A percentile compares a stretch with the other conserved stretches of the same genome.
Evolutionary conservation across 2,329 filamentous ascomycete genomes (phyloP).

Genomic region (Pezicula radicicola): DNA sequence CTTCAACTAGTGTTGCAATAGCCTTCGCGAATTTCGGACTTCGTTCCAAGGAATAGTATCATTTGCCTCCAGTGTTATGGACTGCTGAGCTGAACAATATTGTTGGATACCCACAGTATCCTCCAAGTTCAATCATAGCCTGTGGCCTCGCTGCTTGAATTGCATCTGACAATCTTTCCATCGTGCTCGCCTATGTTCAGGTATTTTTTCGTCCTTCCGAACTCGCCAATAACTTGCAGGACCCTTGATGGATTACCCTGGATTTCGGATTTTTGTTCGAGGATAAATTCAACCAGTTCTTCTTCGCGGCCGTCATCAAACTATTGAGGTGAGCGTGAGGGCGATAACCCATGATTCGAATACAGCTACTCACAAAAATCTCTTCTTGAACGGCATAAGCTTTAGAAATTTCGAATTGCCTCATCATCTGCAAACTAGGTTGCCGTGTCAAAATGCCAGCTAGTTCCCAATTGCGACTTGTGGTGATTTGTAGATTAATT

Average conservation of each 20-base stretch:
- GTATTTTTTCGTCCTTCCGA: slow-evolving; percentile 60
- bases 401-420: too few species aligned
- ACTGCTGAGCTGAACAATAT: slow-evolving; percentile 71
- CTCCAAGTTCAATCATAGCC: slow-evolving; percentile 74
- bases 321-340: slow-evolving; percentile 21
- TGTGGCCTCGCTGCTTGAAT: slow-evolving; percentile 65
- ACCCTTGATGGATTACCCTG: slow-evolving; percentile 63
- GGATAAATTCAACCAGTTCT: slow-evolving; percentile 69
- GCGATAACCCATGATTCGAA: neutral
- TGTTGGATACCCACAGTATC: slow-evolving; percentile 79
- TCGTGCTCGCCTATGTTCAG: slow-evolving; percentile 79
- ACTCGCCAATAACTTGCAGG: slow-evolving; percentile 69
- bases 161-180: slow-evolving; percentile 65
- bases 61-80: slow-evolving; percentile 57
- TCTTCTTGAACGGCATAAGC: slow-evolving; percentile 19
- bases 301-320: slow-evolving; percentile 73
- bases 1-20: slow-evolving; percentile 64
- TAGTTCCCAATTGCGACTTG: too few species aligned
- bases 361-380: slow-evolving; percentile 15
- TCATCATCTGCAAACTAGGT: too few species aligned
- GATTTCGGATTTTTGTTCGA: slow-evolving; percentile 58
- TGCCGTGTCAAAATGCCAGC: too few species aligned
- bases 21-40: slow-evolving; percentile 73
- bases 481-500: too few species aligned
- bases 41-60: slow-evolving; percentile 70